Base-by-base conservation (phyloP, 1,284 basidiomycete species). In the Gymnopus androsaceus region DNA sequence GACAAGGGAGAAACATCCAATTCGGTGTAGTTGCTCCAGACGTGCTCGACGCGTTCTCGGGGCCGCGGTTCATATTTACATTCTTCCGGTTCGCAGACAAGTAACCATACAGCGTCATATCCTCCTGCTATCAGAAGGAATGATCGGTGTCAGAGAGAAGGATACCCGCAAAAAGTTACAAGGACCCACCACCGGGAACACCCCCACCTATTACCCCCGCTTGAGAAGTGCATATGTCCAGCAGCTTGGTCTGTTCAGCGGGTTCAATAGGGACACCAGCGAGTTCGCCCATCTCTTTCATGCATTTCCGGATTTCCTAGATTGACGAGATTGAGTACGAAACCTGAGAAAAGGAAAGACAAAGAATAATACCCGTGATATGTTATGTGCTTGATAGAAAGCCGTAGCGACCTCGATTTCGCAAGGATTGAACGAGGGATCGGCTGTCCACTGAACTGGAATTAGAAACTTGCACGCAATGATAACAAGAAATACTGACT, bases 101-200 rank as follows among this genome's bases (percentile, higher is more conserved):
- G 82, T 7, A 99, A 76, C 90, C 94, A 99, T 54, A 99, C 83
- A 1, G 97, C 97, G 68, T 99, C 97, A 70, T 92, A 99, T 1
- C 97, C 97, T 3, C 97, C 97, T 27, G 97, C 94, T 94, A 63
- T 54, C 45, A 47, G 50, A 54, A 14, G 7, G 38, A 55, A 33
- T 45, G 19, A 50, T 50, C 8, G 53, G 46, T 28, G 3, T 28
- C n/a, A 48, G 12, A 41, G 25, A 40, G 41, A 15, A 34, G 8
- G 11, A 30, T 9, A 30, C 19, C 11, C 15, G n/a, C 5, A 41
- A 19, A 28, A 41, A 53, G 4, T 51, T 46, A 23, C 51, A n/a
- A 34, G 12, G 7, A 69, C 85, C 61, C 64, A 91, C 94, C 95
- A 58, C 96, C 96, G 1, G 97, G 97, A 3, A 99, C 96, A 30